Evolutionary conservation across 805 yeast genomes (phyloP), one percentile per base, ranked within the genome.

Genomic region (Candida stauntonica): DNA sequence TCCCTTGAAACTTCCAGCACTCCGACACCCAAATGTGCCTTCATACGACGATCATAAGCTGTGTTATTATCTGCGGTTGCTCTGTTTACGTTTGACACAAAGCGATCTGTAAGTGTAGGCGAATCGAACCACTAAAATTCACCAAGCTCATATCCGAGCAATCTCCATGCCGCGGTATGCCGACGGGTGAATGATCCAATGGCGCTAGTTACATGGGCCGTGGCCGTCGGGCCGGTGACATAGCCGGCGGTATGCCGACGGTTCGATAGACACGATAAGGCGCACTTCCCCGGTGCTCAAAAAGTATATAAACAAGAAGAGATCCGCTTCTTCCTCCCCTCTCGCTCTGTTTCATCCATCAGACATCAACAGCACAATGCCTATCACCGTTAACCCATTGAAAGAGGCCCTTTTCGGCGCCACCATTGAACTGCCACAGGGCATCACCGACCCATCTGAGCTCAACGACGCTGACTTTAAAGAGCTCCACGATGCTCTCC

Each of bases 381-480:
- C 46, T 11, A 18, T 50, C 18, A 31, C 41, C 9, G 46, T 47
- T 19, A 35, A 34, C 4, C 54, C 54, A 19, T 36, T 52, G 14
- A 35, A 44, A 17, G 42, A 41, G 35, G 61, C 72, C 21, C 77
- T 80, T 18, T 72, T 86, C 49, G 95, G 96, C 30, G 91, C 93
- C 38, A 62, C 64, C 12, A 66, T 87, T 33, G 62, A 59, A 6
- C 62, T 86, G 29, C 96, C 96, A 26, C 57, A 39, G 13, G 49
- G 58, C 4, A 81, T 41, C 32, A 78, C 75, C 39, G 95, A 86
- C 61, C 95, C 95, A 13, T 70, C 85, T 4, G 57, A 70, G 38
- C 69, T 87, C 43, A 70, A 66, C 45, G 85, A 81, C 4, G 73
- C 62, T 5, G 93, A 86, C 52, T 86, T 86, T 62, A 62, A 70